Evolutionary conservation across 2,329 filamentous ascomycete species (phyloP), one percentile per base, ranked within the genome.

Genomic region (Penicillium capsulatum): DNA sequence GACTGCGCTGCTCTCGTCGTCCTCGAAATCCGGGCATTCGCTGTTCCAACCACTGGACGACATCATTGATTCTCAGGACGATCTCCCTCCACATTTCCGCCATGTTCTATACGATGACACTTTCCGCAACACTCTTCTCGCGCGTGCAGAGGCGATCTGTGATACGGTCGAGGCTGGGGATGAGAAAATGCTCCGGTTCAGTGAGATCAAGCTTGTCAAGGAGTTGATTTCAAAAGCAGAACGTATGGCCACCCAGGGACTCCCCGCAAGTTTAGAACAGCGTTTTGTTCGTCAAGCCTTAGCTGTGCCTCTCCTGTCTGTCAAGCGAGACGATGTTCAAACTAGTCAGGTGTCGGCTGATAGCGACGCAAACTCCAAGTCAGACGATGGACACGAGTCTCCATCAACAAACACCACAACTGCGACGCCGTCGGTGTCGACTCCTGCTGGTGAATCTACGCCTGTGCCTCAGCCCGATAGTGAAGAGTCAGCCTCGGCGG

Each of bases 241-340:
- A 45, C 73, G 72, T 4, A 84, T 94, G 74, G 72, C 74, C n/a
- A 64, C 69, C 3, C 69, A 67, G 1, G 79, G 81, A 0, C 67
- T 97, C 7, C 89, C 92, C 2, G 67, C 71, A 5, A 94, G 84
- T 53, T 77, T 98, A 74, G 91, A 96, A 59, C 85, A 92, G 32
- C 83, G 79, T 29, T 94, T 95, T 53, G 80, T 98, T 7, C 77
- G 74, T 36, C 83, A 83, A 55, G 77, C 77, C 2, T 71, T 98
- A 4, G 85, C 92, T 52, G 77, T 81, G 3, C 91, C 92, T 0
- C 71, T 94, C 30, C 69, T 86, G 52, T 79, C 79, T 20, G 72
- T 89, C 28, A 82, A 75, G 55, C 74, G 79, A 31, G 75, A 81
- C 40, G 71, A 78, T 27, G 61, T 57, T 26, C 34, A 50, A 38